A percentile compares a stretch with the other conserved stretches of the same genome.
These are phyloP conservation scores for Lanmaoa rubissima DNA, from an alignment of 768 basidiomycete species.

Conservation along the genomic window DNA sequence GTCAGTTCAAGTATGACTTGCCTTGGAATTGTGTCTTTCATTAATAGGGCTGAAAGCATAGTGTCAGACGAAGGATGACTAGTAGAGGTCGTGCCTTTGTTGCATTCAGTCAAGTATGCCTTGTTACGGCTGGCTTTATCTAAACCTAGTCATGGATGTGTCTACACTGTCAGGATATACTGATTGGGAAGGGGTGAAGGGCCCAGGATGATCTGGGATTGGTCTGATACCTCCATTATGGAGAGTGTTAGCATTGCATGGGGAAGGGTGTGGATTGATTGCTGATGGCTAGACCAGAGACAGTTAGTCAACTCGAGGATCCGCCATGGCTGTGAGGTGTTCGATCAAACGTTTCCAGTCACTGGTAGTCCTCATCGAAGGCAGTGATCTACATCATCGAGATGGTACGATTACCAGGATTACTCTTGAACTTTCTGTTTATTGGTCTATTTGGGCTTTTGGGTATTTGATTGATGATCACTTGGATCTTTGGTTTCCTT, in stretches of 20 bases:
- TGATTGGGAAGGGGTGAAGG: background rate
- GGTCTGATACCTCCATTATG: background rate
- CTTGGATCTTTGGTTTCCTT: no score
- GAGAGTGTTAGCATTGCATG: background rate
- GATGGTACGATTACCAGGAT: no score
- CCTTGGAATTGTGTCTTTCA: no score
- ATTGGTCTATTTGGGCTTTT: no score
- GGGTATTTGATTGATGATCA: no score
- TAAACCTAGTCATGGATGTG: background rate
- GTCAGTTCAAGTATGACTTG: no score
- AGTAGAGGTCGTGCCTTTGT: background rate
- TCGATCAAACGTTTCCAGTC: background rate
- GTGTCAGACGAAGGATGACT: background rate
- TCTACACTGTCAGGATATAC: background rate
- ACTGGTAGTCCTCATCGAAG: background rate
- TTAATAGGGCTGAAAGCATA: background rate
- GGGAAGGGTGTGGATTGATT: slow-evolving; percentile 5
- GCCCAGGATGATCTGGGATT: background rate
- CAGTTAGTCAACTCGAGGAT: slow-evolving; percentile 20
- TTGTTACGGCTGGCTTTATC: background rate
- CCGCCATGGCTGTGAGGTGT: background rate
- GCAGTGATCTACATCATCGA: background rate
- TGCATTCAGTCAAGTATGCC: background rate
- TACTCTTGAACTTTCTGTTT: no score
- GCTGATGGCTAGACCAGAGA: slow-evolving; percentile 4